Evolutionary conservation across 805 yeast species (phyloP).

Genomic region (Ogataea allantospora): DNA sequence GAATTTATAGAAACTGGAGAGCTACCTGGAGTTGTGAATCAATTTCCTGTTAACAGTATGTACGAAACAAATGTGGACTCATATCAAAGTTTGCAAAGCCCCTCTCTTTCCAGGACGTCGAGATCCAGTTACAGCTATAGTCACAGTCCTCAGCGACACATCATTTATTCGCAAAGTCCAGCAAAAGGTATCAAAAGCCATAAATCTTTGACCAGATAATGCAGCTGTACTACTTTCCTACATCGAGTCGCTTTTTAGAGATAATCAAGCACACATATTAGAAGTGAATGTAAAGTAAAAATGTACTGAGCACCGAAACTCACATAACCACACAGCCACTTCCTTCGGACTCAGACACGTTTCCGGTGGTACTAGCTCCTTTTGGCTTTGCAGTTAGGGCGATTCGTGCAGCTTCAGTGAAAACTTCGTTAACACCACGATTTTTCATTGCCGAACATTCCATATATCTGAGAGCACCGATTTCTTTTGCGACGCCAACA

Average conservation of each 20-base stretch:
- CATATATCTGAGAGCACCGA: conserved; percentile 90
- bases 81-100: background rate
- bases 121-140: conserved; percentile 8
- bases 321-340: conserved; percentile 30
- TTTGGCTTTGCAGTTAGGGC: conserved; percentile 87
- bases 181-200: conserved; percentile 1
- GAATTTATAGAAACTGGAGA: conserved; percentile 28
- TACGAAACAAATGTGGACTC: conserved; percentile 1
- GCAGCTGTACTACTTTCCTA: background rate
- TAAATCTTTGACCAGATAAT: background rate
- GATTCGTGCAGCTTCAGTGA: conserved; percentile 97
- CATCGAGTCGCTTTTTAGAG: background rate
- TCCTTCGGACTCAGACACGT: conserved; percentile 20
- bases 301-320: conserved; percentile 3
- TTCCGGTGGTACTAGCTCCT: conserved; percentile 56
- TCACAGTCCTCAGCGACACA: conserved; percentile 6
- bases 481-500: conserved; percentile 82
- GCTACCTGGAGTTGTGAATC: conserved; percentile 1
- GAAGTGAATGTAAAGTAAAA: conserved; percentile 5
- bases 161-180: conserved; percentile 1
- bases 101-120: conserved; percentile 1
- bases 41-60: background rate
- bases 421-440: conserved; percentile 98
- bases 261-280: conserved; percentile 7
- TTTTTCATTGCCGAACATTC: conserved; percentile 97